phyloP scores from a whole-genome alignment of 805 yeast species.

The Metschnikowia vanudenii region DNA sequence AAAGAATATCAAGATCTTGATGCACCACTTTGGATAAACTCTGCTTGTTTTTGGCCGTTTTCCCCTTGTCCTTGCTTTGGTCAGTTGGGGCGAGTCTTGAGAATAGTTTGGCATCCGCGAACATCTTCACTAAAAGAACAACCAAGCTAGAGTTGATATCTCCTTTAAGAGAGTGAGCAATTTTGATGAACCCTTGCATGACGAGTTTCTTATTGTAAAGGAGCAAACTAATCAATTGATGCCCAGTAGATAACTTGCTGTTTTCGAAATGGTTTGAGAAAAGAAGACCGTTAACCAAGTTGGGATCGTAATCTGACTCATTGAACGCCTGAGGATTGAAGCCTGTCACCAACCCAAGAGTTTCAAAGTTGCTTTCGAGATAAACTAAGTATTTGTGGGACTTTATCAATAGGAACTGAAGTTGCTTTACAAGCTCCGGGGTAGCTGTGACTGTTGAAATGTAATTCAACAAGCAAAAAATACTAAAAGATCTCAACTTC shows the following conservation, averaged over 20 bases:
- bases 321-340: slow-evolving; percentile 30
- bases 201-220: slow-evolving; percentile 38
- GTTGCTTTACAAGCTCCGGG: slow-evolving; percentile 41
- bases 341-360: slow-evolving; percentile 33
- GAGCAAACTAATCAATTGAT: slow-evolving; percentile 32
- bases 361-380: slow-evolving; percentile 37
- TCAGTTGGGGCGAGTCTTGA: slow-evolving; percentile 15
- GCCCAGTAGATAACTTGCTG: slow-evolving; percentile 24
- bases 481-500: slow-evolving; percentile 37
- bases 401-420: slow-evolving; percentile 41
- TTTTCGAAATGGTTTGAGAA: slow-evolving; percentile 25
- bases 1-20: slow-evolving; percentile 21
- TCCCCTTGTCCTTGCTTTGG: slow-evolving; percentile 20
- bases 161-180: slow-evolving; percentile 32
- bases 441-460: slow-evolving; percentile 36
- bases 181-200: slow-evolving; percentile 34
- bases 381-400: slow-evolving; percentile 41
- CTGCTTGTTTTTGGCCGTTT: slow-evolving; percentile 19
- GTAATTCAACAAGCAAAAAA: slow-evolving; percentile 40
- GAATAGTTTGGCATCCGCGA: slow-evolving; percentile 38
- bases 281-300: slow-evolving; percentile 29
- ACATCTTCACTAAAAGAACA: slow-evolving; percentile 36
- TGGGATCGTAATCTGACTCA: slow-evolving; percentile 30
- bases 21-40: slow-evolving; percentile 21
- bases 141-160: slow-evolving; percentile 44